Percentiles rank a stretch among this genome's conserved stretches.
phyloP scores from a whole-genome alignment of 805 yeast genomes.

The Sugiyamaella valdiviana region DNA sequence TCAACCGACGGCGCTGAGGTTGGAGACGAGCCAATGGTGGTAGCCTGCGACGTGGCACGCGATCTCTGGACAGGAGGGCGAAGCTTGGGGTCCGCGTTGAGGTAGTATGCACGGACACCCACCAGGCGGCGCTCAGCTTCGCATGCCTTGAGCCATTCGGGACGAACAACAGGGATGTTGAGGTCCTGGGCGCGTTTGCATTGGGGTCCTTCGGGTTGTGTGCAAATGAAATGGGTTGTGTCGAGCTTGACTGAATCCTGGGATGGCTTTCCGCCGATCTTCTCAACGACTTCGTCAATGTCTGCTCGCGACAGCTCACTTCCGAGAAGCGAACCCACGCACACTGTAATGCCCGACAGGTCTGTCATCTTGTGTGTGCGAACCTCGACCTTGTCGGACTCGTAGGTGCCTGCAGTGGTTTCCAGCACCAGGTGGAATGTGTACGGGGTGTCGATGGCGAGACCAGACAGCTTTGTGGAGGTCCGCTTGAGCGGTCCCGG shows the following conservation, averaged over 20 bases:
- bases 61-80: conserved; percentile 24
- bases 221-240: conserved; percentile 88
- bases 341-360: conserved; percentile 83
- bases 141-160: conserved; percentile 96
- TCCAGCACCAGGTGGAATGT: conserved; percentile 72
- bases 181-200: conserved; percentile 72
- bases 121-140: conserved; percentile 82
- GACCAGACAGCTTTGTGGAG: conserved; percentile 83
- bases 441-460: conserved; percentile 79
- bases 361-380: conserved; percentile 96
- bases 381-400: conserved; percentile 60
- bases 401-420: conserved; percentile 84
- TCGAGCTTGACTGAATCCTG: conserved; percentile 73
- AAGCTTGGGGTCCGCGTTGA: conserved; percentile 32
- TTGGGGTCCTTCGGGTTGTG: conserved; percentile 65
- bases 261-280: conserved; percentile 79
- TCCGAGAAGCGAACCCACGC: conserved; percentile 64
- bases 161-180: conserved; percentile 90
- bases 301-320: conserved; percentile 49
- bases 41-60: conserved; percentile 16
- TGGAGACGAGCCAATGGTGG: conserved; percentile 11
- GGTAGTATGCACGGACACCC: conserved; percentile 74
- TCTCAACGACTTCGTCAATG: conserved; percentile 51
- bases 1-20: conserved; percentile 12
- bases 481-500: conserved; percentile 76